Evolutionary conservation across 305 asterid genomes (phyloP).

Genomic region (Fraxinus latifolia): DNA sequence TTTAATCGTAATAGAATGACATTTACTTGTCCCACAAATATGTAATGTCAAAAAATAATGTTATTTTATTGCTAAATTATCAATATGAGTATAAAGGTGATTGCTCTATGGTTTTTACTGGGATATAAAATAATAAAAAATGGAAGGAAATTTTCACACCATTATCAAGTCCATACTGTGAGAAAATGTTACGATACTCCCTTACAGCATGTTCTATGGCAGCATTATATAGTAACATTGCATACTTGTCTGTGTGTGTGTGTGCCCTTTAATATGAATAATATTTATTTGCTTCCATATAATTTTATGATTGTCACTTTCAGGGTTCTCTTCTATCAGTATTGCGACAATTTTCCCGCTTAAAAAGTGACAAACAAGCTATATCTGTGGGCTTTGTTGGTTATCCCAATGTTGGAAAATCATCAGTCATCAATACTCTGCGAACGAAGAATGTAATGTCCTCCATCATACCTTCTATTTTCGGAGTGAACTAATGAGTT

Average conservation of each 20-base stretch:
- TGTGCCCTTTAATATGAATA: neutral
- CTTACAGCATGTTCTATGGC: neutral
- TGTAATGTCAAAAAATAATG: neutral
- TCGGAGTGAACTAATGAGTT: neutral
- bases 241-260: neutral
- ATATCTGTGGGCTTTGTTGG: constrained; percentile 96
- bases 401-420: constrained; percentile 96
- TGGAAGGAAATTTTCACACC: neutral
- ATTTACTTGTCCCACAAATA: neutral
- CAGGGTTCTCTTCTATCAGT: constrained; percentile 92
- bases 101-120: neutral
- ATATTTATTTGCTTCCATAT: constrained; percentile 5
- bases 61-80: neutral
- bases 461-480: constrained; percentile 12
- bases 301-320: constrained; percentile 9
- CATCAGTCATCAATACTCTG: constrained; percentile 90
- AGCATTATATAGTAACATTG: neutral
- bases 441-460: constrained; percentile 81
- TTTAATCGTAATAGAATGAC: neutral
- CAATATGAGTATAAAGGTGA: neutral
- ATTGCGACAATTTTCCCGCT: constrained; percentile 78
- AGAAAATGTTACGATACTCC: neutral
- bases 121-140: neutral
- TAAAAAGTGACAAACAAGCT: constrained; percentile 91
- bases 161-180: neutral